Evolutionary conservation across 2,329 filamentous ascomycete species (phyloP).

Genomic region (Penicillium nordicum): DNA sequence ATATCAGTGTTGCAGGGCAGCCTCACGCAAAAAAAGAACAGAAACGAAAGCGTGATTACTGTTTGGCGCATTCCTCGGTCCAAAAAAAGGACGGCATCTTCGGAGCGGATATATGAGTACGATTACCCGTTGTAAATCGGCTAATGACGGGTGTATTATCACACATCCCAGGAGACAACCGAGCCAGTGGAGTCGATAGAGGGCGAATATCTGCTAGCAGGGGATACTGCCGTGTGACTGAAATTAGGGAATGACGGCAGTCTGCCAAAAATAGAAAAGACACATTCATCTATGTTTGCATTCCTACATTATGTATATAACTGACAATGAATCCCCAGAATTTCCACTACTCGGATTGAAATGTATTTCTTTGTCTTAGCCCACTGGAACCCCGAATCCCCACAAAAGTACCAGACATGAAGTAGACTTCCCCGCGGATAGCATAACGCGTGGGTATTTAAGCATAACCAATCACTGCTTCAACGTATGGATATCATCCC

Average conservation of each 20-base stretch:
- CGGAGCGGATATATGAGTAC: conserved; percentile 1
- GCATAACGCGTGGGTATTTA: not conserved
- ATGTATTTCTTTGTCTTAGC: not conserved
- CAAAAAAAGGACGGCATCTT: not conserved
- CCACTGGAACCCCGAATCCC: not conserved
- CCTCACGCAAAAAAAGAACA: not conserved
- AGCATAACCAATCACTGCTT: conserved; percentile 3
- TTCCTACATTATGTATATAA: not conserved
- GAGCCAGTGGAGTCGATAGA: conserved; percentile 2
- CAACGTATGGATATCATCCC: not conserved
- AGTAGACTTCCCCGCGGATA: conserved; percentile 1
- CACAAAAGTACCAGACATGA: conserved; percentile 4
- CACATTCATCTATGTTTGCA: not conserved
- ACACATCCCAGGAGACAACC: not conserved
- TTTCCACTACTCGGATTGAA: not conserved
- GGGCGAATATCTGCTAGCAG: not conserved
- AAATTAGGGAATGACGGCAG: not conserved
- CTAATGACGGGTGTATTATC: conserved; percentile 1
- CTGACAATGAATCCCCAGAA: not conserved
- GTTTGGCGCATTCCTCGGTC: not conserved
- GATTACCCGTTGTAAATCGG: not conserved
- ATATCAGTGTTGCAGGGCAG: not conserved
- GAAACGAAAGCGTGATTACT: not conserved
- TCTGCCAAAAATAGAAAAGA: not conserved
- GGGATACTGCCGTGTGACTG: not conserved